Percentiles rank a stretch among this genome's conserved stretches.
Conservation (phyloP, 257 asterid genomes). For the Rehmannia glutinosa region DNA sequence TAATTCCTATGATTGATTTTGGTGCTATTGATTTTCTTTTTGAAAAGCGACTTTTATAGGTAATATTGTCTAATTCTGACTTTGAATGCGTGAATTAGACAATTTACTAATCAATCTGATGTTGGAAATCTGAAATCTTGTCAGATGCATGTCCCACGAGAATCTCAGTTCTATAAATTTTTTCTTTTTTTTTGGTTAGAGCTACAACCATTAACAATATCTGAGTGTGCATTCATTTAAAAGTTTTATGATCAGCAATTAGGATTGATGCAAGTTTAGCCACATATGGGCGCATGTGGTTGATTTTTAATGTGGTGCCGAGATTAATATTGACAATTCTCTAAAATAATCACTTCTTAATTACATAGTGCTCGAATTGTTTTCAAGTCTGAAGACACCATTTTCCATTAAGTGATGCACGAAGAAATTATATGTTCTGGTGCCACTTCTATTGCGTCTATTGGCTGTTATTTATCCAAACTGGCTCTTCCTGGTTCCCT, state of each 20-base stretch:
- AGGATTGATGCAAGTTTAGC: background rate
- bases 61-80: background rate
- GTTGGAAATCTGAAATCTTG: background rate
- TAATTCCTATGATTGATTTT: background rate
- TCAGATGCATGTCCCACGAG: too few relatives aligned
- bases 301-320: background rate
- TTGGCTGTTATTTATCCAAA: too few relatives aligned
- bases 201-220: too few relatives aligned
- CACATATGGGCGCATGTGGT: background rate
- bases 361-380: background rate
- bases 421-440: too few relatives aligned
- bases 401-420: background rate
- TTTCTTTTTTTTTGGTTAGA: too few relatives aligned
- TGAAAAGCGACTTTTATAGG: background rate
- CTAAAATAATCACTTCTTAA: background rate
- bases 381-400: background rate
- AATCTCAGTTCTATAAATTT: too few relatives aligned
- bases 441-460: too few relatives aligned
- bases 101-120: background rate
- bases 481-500: too few relatives aligned
- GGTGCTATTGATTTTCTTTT: background rate
- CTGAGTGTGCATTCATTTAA: too few relatives aligned
- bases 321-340: background rate
- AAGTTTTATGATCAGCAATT: too few relatives aligned
- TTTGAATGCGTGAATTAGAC: too few relatives aligned